These are phyloP conservation scores for Termitomyces sp. DNA, from an alignment of 768 basidiomycete species.

Conservation along the genomic window DNA sequence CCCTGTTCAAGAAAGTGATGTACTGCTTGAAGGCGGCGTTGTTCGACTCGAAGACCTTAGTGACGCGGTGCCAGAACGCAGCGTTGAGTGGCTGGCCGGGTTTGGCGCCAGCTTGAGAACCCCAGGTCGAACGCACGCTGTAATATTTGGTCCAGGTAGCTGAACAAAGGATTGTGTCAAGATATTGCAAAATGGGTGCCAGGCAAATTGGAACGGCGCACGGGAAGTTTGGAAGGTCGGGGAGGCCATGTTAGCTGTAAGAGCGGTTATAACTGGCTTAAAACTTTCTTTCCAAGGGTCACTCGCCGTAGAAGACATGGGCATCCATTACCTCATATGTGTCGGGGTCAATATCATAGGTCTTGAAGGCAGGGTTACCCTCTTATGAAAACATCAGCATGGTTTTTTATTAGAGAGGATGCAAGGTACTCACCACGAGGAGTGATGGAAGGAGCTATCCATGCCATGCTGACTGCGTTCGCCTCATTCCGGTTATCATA, in stretches of 20 bases:
- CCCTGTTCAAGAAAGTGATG: conserved; percentile 40
- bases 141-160: conserved; percentile 55
- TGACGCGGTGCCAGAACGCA: conserved; percentile 60
- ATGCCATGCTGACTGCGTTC: conserved; percentile 45
- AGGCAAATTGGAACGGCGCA: conserved; percentile 19
- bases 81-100: conserved; percentile 39
- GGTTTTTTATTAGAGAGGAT: background rate
- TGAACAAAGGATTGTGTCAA: conserved; percentile 12
- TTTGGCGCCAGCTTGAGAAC: conserved; percentile 37
- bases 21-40: conserved; percentile 43
- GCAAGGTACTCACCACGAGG: conserved; percentile 41
- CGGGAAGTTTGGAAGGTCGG: conserved; percentile 44
- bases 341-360: conserved; percentile 65
- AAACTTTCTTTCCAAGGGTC: background rate
- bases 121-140: conserved; percentile 54
- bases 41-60: conserved; percentile 47
- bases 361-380: conserved; percentile 53
- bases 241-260: conserved; percentile 36
- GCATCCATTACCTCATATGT: conserved; percentile 65
- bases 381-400: conserved; percentile 24
- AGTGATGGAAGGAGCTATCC: conserved; percentile 54
- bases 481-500: conserved; percentile 40
- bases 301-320: conserved; percentile 45
- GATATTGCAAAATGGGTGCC: conserved; percentile 1
- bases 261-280: background rate